These are phyloP conservation scores for Zelopaecilomyces penicillatus DNA, from an alignment of 2,329 filamentous ascomycete genomes.

Conservation along the genomic window DNA sequence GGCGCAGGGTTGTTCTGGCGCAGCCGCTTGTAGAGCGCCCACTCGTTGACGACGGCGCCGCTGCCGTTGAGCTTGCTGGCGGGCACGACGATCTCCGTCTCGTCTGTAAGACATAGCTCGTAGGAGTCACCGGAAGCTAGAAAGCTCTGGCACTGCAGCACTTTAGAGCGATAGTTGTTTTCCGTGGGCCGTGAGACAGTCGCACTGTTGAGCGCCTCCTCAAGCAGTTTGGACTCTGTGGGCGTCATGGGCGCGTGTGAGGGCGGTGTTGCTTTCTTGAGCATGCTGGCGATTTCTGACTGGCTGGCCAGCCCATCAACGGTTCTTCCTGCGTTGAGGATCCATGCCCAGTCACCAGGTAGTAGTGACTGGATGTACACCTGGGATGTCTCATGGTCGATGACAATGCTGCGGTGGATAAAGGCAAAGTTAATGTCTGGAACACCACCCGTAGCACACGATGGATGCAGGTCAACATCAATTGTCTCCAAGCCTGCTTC, in stretches of 20 bases:
- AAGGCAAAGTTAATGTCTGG: constrained; percentile 2
- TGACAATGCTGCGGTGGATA: constrained; percentile 8
- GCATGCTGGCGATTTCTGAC: not conserved
- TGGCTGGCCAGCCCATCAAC: not conserved
- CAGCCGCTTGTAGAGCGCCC: constrained; percentile 10
- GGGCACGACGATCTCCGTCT: constrained; percentile 3
- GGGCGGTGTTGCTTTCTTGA: too few species aligned
- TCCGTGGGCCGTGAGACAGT: not conserved
- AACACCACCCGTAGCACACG: not conserved
- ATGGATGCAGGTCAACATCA: not conserved
- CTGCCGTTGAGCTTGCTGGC: not conserved
- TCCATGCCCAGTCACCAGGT: constrained; percentile 4
- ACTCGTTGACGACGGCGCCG: not conserved
- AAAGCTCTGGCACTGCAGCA: constrained; percentile 8
- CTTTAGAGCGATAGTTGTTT: constrained; percentile 9
- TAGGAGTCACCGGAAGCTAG: constrained; percentile 11
- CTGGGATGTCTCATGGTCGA: constrained; percentile 6
- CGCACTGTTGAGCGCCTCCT: not conserved
- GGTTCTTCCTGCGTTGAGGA: not conserved
- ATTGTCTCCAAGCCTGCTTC: constrained; percentile 10
- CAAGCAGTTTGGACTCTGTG: not conserved
- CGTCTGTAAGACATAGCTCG: constrained; percentile 11
- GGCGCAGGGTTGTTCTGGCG: constrained; percentile 15
- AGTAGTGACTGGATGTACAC: constrained; percentile 9
- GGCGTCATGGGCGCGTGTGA: not conserved